Conservation (phyloP, 1,284 basidiomycete species). For the Malassezia brasiliensis region DNA sequence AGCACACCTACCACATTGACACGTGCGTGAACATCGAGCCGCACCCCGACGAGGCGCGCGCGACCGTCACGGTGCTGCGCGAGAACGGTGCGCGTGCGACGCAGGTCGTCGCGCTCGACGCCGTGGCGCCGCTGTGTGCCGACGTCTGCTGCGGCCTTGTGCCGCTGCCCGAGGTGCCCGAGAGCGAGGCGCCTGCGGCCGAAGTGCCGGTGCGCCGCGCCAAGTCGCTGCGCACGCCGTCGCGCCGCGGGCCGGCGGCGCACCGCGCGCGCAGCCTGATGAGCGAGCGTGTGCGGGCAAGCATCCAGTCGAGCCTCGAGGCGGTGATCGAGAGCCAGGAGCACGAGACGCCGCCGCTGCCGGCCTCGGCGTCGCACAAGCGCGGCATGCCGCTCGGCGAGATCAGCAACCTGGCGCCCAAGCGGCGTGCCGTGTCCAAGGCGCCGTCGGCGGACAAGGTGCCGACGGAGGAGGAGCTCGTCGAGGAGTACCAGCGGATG, state of each 20-base stretch:
- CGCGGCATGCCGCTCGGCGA: conserved; percentile 10
- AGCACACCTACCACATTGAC: not conserved
- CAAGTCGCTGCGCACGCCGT: conserved; percentile 1
- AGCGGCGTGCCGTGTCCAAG: conserved; percentile 6
- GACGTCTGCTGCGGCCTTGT: conserved; percentile 2
- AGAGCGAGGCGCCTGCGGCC: conserved; percentile 13
- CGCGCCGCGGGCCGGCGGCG: conserved; percentile 3
- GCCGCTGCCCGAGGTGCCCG: conserved; percentile 4
- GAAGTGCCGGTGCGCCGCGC: conserved; percentile 10
- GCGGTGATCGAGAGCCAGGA: conserved; percentile 5
- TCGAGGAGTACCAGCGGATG: not conserved
- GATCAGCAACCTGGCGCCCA: conserved; percentile 9
- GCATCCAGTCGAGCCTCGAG: conserved; percentile 15
- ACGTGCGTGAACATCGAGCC: not conserved
- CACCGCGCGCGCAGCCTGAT: conserved; percentile 14
- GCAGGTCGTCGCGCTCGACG: not conserved
- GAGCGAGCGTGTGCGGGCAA: conserved; percentile 12
- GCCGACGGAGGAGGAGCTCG: not conserved
- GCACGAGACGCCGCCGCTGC: not conserved
- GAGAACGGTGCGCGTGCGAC: not conserved
- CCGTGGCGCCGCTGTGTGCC: conserved; percentile 7
- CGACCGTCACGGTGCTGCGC: not conserved
- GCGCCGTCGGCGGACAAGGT: not conserved
- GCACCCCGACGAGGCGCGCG: not conserved
- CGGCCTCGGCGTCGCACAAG: not conserved